Conservation (phyloP, 441 rosid genomes). For the Pelargonium citronellum region DNA sequence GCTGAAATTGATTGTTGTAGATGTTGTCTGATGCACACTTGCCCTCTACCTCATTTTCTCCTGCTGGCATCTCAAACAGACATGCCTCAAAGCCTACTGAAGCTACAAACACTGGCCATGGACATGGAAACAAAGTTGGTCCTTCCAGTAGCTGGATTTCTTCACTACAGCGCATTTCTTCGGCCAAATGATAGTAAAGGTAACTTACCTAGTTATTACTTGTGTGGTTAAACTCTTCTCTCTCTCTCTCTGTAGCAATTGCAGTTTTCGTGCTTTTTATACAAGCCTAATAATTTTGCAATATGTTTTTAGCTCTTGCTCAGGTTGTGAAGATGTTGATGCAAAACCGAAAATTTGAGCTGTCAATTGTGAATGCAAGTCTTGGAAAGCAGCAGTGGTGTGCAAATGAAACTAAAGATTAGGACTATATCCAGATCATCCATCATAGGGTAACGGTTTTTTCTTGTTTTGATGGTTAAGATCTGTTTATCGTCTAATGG, state of each 20-base stretch:
- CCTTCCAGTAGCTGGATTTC: constrained; percentile 66
- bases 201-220: constrained; percentile 26
- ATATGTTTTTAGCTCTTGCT: constrained; percentile 30
- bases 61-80: constrained; percentile 61
- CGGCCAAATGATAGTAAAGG: constrained; percentile 54
- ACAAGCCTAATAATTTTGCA: constrained; percentile 23
- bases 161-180: constrained; percentile 61
- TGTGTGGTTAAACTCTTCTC: constrained; percentile 20
- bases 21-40: constrained; percentile 36
- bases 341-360: constrained; percentile 3
- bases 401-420: not conserved
- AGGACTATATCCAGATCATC: constrained; percentile 1
- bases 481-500: constrained; percentile 26
- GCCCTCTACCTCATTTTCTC: constrained; percentile 52
- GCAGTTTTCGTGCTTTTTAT: constrained; percentile 22
- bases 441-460: constrained; percentile 5
- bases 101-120: constrained; percentile 43
- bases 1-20: constrained; percentile 32
- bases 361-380: not conserved
- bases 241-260: constrained; percentile 11
- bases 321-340: constrained; percentile 33
- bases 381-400: not conserved
- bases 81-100: constrained; percentile 42
- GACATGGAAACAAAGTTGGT: constrained; percentile 38
- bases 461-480: constrained; percentile 20